Percentiles rank a stretch among this genome's conserved stretches.
Conservation (phyloP, 768 basidiomycete species). For the Phylloporus rhodoxanthus region DNA sequence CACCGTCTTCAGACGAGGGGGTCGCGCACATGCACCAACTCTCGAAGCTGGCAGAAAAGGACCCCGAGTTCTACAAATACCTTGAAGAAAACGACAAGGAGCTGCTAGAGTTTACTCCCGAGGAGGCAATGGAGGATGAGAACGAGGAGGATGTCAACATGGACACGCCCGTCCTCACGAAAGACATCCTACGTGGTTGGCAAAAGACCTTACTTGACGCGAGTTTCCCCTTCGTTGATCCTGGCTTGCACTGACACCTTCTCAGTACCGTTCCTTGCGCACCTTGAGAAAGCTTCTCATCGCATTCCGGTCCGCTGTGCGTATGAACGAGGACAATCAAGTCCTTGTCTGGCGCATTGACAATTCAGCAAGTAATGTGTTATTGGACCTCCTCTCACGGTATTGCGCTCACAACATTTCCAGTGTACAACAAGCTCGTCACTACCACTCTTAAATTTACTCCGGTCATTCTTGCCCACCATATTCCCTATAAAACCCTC, state of each 20-base stretch:
- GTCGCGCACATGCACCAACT: slow-evolving; percentile 73
- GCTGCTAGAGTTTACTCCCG: slow-evolving; percentile 71
- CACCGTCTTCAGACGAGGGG: slow-evolving; percentile 52
- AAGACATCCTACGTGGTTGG: slow-evolving; percentile 70
- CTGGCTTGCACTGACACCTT: neutral
- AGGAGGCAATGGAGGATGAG: slow-evolving; percentile 44
- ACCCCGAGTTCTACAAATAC: slow-evolving; percentile 99
- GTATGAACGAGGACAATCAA: slow-evolving; percentile 83
- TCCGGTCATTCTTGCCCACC: slow-evolving; percentile 80
- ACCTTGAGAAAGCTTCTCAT: slow-evolving; percentile 78
- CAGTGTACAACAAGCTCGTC: slow-evolving; percentile 94
- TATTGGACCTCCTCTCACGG: neutral
- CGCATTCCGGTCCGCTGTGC: slow-evolving; percentile 86
- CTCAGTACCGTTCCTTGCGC: slow-evolving; percentile 79
- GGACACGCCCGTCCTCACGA: slow-evolving; percentile 57
- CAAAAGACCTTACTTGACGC: slow-evolving; percentile 87
- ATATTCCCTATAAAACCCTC: slow-evolving; percentile 80
- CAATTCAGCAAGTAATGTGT: slow-evolving; percentile 43
- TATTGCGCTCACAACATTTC: neutral
- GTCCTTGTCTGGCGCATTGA: slow-evolving; percentile 84
- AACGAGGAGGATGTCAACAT: slow-evolving; percentile 40
- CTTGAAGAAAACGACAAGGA: slow-evolving; percentile 93
- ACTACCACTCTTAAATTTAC: slow-evolving; percentile 84
- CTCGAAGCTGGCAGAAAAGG: slow-evolving; percentile 85
- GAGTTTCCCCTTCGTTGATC: slow-evolving; percentile 12